Evolutionary conservation across 1,284 basidiomycete genomes (phyloP), one percentile per base, ranked within the genome.

Genomic region (Coniferiporia sulphurascens): DNA sequence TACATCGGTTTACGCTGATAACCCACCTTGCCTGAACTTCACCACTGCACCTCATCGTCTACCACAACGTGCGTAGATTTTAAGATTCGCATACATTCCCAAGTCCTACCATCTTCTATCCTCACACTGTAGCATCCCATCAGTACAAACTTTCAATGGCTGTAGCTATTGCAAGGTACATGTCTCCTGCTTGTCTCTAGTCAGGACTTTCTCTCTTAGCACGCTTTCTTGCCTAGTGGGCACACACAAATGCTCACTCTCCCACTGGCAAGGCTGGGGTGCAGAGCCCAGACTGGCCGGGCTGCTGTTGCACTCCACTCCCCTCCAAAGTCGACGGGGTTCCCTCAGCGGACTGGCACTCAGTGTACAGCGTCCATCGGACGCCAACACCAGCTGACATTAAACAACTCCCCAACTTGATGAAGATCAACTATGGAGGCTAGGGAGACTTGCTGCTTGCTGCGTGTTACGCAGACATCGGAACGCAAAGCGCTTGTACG

Each of bases 161-260:
- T 92, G 89, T 71, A 89, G 89, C 17, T 91, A 82, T 72, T 91
- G 89, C 85, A 91, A 90, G 83, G 89, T 89, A 59, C 43, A 72
- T 69, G 13, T 61, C 52, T 57, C 65, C 58, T 22, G 34, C 48
- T 38, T 38, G 36, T 38, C 36, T n/a, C n/a, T n/a, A n/a, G n/a
- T n/a, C n/a, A n/a, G 13, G 13, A 13, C 36, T 58, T 53, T 61
- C 65, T 43, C 52, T 61, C 64, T 63, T 62, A 72, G 72, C 64
- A 61, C 66, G 61, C 61, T n/a, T n/a, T n/a, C n/a, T n/a, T n/a
- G n/a, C n/a, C n/a, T n/a, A n/a, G n/a, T n/a, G n/a, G n/a, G n/a
- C 87, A 62, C 77, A 78, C 62, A 78, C 75, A n/a, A 81, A 78
- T 65, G 81, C 83, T 13, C 74, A 78, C 2, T 67, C 79, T 51